Percentiles rank a stretch among this genome's conserved stretches.
These are phyloP conservation scores for Sporothrix globosa DNA, from an alignment of 2,329 filamentous ascomycete species.

Conservation along the genomic window DNA sequence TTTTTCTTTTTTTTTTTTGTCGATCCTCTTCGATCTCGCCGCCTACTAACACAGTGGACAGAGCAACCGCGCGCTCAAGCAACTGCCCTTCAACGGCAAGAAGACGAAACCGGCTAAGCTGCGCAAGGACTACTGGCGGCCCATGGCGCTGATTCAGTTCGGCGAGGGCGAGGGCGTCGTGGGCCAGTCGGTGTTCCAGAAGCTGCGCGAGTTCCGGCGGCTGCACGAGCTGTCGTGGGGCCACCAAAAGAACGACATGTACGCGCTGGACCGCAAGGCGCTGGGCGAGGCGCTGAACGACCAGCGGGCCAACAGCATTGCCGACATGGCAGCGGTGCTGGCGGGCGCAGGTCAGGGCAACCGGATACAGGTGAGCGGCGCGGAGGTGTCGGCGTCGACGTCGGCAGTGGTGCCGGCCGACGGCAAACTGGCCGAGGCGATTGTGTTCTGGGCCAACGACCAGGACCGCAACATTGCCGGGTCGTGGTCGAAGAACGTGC, in stretches of 20 bases:
- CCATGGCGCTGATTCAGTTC: constrained; percentile 64
- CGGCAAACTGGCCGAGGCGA: constrained; percentile 43
- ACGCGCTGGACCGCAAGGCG: constrained; percentile 48
- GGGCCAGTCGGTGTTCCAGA: constrained; percentile 64
- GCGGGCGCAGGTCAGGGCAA: constrained; percentile 57
- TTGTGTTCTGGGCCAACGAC: constrained; percentile 57
- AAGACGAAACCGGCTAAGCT: constrained; percentile 65
- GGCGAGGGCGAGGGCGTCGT: constrained; percentile 54
- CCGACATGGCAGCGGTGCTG: constrained; percentile 65
- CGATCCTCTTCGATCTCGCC: neutral
- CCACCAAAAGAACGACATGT: constrained; percentile 47
- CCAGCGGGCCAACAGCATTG: constrained; percentile 64
- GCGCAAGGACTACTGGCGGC: constrained; percentile 69
- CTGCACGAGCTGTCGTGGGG: constrained; percentile 66
- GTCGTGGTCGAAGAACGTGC: constrained; percentile 58
- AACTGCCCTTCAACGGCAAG: constrained; percentile 67
- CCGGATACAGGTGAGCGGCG: constrained; percentile 43
- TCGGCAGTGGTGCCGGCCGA: constrained; percentile 20
- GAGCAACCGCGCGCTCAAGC: constrained; percentile 40
- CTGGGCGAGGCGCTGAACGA: constrained; percentile 59
- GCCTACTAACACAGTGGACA: constrained; percentile 28
- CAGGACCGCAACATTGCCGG: constrained; percentile 53
- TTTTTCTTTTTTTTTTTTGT: neutral
- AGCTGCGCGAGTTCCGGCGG: constrained; percentile 65
- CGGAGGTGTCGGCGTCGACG: neutral